phyloP scores from a whole-genome alignment of 768 basidiomycete genomes.

The Boletus insuetus region DNA sequence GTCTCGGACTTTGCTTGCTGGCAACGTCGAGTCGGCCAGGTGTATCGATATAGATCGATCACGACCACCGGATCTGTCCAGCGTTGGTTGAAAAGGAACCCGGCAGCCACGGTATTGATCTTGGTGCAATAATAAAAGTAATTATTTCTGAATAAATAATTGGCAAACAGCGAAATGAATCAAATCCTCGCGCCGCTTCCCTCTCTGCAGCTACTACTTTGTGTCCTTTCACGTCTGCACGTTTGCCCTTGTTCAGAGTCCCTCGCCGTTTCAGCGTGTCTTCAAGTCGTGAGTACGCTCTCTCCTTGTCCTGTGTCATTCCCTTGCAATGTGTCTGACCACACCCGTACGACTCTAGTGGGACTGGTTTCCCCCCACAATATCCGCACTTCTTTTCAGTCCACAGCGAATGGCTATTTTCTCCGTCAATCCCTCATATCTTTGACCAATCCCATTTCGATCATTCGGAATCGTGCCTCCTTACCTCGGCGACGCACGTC shows the following conservation, averaged over 20 bases:
- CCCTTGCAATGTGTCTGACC: neutral
- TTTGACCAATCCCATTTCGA: slow-evolving; percentile 14
- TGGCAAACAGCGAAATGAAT: neutral
- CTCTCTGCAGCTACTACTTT: neutral
- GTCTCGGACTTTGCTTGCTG: too few species aligned
- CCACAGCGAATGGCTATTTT: slow-evolving; percentile 13
- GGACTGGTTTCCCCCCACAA: slow-evolving; percentile 18
- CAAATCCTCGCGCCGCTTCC: neutral
- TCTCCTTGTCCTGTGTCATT: too few species aligned
- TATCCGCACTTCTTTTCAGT: slow-evolving; percentile 3
- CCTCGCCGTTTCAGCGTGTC: slow-evolving; percentile 6
- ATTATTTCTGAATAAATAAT: neutral
- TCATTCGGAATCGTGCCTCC: slow-evolving; percentile 9
- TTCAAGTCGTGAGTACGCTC: slow-evolving; percentile 6
- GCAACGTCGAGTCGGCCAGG: too few species aligned
- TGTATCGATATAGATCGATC: too few species aligned
- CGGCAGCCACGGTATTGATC: too few species aligned
- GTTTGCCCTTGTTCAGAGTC: neutral
- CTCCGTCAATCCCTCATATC: neutral
- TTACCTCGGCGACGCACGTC: neutral
- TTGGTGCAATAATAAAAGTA: too few species aligned
- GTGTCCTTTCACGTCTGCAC: slow-evolving; percentile 1
- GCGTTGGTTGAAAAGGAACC: too few species aligned
- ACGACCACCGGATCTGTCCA: too few species aligned
- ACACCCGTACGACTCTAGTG: slow-evolving; percentile 2